These are phyloP conservation scores for Pythium phragmiticola DNA, from an alignment of 352 stramenopile genomes.

Conservation along the genomic window DNA sequence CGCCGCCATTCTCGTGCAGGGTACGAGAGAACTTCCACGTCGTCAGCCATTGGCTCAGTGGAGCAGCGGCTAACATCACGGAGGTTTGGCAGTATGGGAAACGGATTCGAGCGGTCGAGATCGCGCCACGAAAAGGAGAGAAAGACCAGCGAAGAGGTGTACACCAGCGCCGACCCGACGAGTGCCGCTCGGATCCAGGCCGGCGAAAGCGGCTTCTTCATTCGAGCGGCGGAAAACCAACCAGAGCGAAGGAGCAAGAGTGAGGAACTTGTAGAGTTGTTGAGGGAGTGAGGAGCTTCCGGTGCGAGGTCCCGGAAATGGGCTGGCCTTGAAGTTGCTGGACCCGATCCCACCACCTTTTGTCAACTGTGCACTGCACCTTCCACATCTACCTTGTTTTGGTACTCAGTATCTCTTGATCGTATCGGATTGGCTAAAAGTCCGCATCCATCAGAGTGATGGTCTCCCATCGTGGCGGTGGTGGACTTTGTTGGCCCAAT, in stretches of 20 bases:
- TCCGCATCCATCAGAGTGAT: background rate
- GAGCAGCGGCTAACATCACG: background rate
- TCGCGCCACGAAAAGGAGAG: slow-evolving; percentile 6
- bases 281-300: background rate
- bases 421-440: slow-evolving; percentile 1
- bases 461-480: background rate
- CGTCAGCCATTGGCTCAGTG: background rate
- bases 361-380: slow-evolving; percentile 1
- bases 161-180: slow-evolving; percentile 7
- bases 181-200: slow-evolving; percentile 4
- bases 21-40: background rate
- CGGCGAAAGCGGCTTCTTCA: background rate
- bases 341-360: slow-evolving; percentile 4
- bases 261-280: background rate
- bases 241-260: background rate
- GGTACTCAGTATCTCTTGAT: background rate
- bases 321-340: background rate
- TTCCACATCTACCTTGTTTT: background rate
- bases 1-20: slow-evolving; percentile 2
- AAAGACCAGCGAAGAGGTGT: slow-evolving; percentile 1
- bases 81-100: background rate
- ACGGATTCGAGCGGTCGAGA: background rate
- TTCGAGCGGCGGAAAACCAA: background rate
- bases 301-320: background rate
- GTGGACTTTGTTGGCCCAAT: background rate